These are phyloP conservation scores for Entophlyctis helioformis DNA, from an alignment of 192 early-diverging fungal genomes.

Conservation along the genomic window DNA sequence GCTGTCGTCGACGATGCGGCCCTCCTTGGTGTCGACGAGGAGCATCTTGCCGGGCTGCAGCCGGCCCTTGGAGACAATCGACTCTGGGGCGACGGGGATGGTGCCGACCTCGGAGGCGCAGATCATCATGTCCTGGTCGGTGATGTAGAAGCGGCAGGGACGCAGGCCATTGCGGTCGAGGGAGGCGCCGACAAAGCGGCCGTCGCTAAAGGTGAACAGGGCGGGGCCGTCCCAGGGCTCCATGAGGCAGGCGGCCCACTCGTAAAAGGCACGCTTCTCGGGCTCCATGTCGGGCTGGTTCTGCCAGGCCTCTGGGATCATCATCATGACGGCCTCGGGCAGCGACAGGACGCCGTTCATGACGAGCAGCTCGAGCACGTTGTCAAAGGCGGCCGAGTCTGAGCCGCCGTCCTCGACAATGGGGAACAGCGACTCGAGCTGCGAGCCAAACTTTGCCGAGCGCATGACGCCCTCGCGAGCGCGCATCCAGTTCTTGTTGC, in stretches of 20 bases:
- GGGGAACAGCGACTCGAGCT: conserved; percentile 75
- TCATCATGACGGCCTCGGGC: conserved; percentile 96
- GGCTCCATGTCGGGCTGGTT: conserved; percentile 73
- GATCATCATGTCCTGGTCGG: conserved; percentile 86
- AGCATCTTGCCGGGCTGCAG: conserved; percentile 95
- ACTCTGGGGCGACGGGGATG: conserved; percentile 66
- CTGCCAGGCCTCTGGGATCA: conserved; percentile 99
- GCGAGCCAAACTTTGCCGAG: conserved; percentile 64
- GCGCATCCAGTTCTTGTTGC: conserved; percentile 99
- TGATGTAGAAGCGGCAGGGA: conserved; percentile 96
- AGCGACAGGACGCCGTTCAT: conserved; percentile 81
- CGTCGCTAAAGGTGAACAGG: conserved; percentile 94
- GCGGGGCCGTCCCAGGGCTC: conserved; percentile 99
- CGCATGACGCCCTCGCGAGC: conserved; percentile 90
- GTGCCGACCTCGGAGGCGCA: conserved; percentile 96
- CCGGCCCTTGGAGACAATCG: conserved; percentile 79
- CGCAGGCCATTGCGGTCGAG: conserved; percentile 95
- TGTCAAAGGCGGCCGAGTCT: conserved; percentile 95
- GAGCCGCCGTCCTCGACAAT: conserved; percentile 93
- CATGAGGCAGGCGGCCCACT: conserved; percentile 96
- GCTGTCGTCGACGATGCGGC: conserved; percentile 80
- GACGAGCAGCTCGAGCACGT: conserved; percentile 88
- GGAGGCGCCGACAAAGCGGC: conserved; percentile 94
- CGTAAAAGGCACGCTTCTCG: conserved; percentile 87
- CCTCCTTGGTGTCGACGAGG: conserved; percentile 86